A percentile compares a stretch with the other conserved stretches of the same genome.
phyloP scores from a whole-genome alignment of 768 basidiomycete genomes.

The Nevesoporus exiguus region DNA sequence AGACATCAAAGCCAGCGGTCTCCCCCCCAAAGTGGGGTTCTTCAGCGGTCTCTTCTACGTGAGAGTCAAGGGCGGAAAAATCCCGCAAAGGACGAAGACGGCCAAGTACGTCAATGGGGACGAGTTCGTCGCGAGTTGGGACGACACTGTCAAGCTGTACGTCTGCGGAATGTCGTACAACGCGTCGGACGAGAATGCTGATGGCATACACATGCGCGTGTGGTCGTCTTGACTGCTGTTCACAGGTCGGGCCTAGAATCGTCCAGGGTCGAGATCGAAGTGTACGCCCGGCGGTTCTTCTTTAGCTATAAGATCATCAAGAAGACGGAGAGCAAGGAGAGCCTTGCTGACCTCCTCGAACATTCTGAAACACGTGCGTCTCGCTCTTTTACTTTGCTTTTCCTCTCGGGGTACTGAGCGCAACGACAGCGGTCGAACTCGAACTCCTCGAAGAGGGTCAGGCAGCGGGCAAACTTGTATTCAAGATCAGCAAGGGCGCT shows the following conservation, averaged over 20 bases:
- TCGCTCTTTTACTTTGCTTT: not conserved
- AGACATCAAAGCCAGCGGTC: slow-evolving; percentile 35
- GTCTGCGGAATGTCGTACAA: not conserved
- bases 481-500: slow-evolving; percentile 23
- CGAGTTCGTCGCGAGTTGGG: slow-evolving; percentile 30
- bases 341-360: slow-evolving; percentile 31
- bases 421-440: slow-evolving; percentile 24
- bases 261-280: slow-evolving; percentile 33
- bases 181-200: not conserved
- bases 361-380: slow-evolving; percentile 29
- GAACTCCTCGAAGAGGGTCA: slow-evolving; percentile 32
- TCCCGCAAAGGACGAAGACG: slow-evolving; percentile 28
- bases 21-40: slow-evolving; percentile 31
- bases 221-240: not conserved
- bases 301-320: slow-evolving; percentile 33
- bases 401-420: not conserved
- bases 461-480: slow-evolving; percentile 28
- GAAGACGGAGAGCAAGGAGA: slow-evolving; percentile 34
- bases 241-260: slow-evolving; percentile 30
- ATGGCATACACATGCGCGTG: not conserved
- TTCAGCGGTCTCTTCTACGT: slow-evolving; percentile 30
- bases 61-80: slow-evolving; percentile 26
- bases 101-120: slow-evolving; percentile 24
- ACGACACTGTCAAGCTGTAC: slow-evolving; percentile 26
- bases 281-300: slow-evolving; percentile 31